Evolutionary conservation across 2,329 filamentous ascomycete species (phyloP).

Genomic region (Helotiales sp.): DNA sequence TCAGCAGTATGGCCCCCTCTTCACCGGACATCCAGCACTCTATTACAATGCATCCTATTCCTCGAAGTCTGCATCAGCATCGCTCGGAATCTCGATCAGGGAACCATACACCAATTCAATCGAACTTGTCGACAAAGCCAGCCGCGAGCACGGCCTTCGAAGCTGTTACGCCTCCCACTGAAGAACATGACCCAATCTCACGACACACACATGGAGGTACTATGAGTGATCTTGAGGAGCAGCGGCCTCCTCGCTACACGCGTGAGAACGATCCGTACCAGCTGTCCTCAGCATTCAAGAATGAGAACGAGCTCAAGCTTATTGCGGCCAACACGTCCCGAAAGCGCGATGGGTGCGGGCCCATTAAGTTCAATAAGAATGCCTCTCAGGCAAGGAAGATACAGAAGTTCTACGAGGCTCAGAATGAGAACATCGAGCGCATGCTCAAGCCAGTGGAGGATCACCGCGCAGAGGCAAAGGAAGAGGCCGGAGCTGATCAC

Average conservation of each 20-base stretch:
- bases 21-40: slow-evolving; percentile 29
- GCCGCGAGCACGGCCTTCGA: slow-evolving; percentile 45
- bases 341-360: slow-evolving; percentile 60
- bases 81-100: slow-evolving; percentile 26
- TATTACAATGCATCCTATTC: slow-evolving; percentile 35
- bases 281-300: slow-evolving; percentile 76
- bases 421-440: slow-evolving; percentile 92
- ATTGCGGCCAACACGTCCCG: slow-evolving; percentile 80
- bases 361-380: slow-evolving; percentile 35
- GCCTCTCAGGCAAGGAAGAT: slow-evolving; percentile 49
- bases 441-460: slow-evolving; percentile 92
- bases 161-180: slow-evolving; percentile 24
- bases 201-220: slow-evolving; percentile 22
- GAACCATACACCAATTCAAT: slow-evolving; percentile 29
- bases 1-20: slow-evolving; percentile 22
- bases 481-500: slow-evolving; percentile 79
- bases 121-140: slow-evolving; percentile 31
- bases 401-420: slow-evolving; percentile 80
- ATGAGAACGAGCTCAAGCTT: slow-evolving; percentile 69
- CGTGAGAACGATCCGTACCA: slow-evolving; percentile 76
- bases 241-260: slow-evolving; percentile 31
- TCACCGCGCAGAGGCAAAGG: slow-evolving; percentile 74
- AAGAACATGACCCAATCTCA: slow-evolving; percentile 32
- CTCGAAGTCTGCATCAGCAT: slow-evolving; percentile 32
- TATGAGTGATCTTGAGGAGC: slow-evolving; percentile 44